phyloP scores from a whole-genome alignment of 345 rosid species.

The Noccaea bulbosa region DNA sequence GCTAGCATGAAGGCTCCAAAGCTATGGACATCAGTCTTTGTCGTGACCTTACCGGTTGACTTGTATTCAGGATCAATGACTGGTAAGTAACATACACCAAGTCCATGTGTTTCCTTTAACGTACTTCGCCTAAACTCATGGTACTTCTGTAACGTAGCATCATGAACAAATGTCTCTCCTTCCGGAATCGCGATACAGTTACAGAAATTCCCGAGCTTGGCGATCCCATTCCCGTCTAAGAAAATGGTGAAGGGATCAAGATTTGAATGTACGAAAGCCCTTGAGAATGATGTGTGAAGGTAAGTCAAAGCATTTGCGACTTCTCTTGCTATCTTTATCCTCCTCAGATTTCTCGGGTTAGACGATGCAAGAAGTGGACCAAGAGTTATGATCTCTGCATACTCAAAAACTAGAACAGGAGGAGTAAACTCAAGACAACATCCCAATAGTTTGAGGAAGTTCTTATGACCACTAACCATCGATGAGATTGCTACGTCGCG shows the following conservation, averaged over 20 bases:
- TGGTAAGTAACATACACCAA: conserved; percentile 36
- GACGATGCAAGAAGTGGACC: conserved; percentile 23
- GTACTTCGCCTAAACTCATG: conserved; percentile 19
- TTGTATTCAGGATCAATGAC: conserved; percentile 27
- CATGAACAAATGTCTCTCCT: conserved; percentile 32
- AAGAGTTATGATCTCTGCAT: conserved; percentile 40
- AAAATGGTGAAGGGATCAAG: conserved; percentile 29
- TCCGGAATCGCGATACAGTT: conserved; percentile 33
- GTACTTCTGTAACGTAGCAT: conserved; percentile 29
- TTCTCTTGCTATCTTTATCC: conserved; percentile 39
- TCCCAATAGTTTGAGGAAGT: conserved; percentile 40
- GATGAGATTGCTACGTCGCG: conserved; percentile 38
- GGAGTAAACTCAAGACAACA: conserved; percentile 36
- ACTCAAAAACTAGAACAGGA: conserved; percentile 38
- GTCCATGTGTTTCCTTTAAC: conserved; percentile 32
- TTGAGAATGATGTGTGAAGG: conserved; percentile 36
- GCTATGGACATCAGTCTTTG: conserved; percentile 36
- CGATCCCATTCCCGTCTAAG: conserved; percentile 30
- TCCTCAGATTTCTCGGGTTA: conserved; percentile 5
- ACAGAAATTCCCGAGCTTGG: conserved; percentile 38
- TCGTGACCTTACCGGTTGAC: conserved; percentile 34
- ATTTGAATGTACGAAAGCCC: conserved; percentile 27
- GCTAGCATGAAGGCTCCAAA: conserved; percentile 40
- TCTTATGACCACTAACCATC: conserved; percentile 37
- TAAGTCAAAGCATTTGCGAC: conserved; percentile 36